Evolutionary conservation across 2,329 filamentous ascomycete genomes (phyloP).

Genomic region (Ceratocystis albifundus): DNA sequence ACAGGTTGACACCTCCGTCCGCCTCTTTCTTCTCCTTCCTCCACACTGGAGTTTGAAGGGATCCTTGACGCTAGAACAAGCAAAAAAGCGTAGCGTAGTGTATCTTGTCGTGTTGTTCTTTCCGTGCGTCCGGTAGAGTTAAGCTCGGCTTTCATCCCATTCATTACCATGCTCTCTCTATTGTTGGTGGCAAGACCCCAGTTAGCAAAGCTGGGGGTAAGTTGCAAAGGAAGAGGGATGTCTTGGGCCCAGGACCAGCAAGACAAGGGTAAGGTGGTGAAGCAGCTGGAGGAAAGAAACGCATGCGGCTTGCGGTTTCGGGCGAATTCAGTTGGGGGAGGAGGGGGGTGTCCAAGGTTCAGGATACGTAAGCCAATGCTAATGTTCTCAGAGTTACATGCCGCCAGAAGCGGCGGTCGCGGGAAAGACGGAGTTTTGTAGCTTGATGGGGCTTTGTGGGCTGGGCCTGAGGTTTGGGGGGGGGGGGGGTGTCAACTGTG

Average conservation of each 20-base stretch:
- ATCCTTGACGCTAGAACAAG: background rate
- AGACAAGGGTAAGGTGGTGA: background rate
- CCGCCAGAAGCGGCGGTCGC: background rate
- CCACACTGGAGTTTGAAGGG: background rate
- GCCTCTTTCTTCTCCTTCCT: background rate
- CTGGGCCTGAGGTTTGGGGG: too few relatives aligned
- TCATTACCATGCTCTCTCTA: slow-evolving; percentile 5
- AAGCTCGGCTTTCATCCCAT: slow-evolving; percentile 16
- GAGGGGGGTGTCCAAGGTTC: background rate
- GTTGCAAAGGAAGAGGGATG: background rate
- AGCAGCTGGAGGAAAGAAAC: background rate
- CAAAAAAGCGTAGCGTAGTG: background rate
- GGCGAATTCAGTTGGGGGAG: background rate
- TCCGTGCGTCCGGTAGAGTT: slow-evolving; percentile 14
- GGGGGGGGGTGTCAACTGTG: background rate
- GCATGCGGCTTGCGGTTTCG: too few relatives aligned
- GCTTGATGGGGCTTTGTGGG: too few relatives aligned
- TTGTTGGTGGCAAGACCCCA: background rate
- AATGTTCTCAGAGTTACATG: too few relatives aligned
- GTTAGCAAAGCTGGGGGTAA: too few relatives aligned
- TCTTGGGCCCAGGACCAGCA: too few relatives aligned
- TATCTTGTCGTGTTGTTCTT: background rate
- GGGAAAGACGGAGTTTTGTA: background rate
- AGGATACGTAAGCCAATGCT: too few relatives aligned
- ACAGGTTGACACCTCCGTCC: too few relatives aligned